Conservation (phyloP, 306 rosid genomes). For the Clitoria ternatea region DNA sequence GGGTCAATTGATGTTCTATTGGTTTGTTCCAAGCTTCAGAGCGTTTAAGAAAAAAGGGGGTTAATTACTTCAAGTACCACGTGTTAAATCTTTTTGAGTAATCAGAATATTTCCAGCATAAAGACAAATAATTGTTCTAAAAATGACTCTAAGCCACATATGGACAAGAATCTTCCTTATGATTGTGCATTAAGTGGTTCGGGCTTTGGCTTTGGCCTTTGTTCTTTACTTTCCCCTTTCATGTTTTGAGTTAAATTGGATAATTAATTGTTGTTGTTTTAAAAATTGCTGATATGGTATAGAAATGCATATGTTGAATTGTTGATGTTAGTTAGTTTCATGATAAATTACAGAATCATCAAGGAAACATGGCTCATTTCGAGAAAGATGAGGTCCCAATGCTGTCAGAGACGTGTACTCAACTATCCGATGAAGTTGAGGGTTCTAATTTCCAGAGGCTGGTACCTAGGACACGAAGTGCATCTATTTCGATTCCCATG, state of each 20-base stretch:
- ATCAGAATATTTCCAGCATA: neutral
- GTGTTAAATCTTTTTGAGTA: neutral
- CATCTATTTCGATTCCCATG: constrained; percentile 57
- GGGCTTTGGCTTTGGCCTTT: constrained; percentile 7
- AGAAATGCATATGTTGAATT: neutral
- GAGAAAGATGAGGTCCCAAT: constrained; percentile 65
- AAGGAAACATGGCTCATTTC: constrained; percentile 45
- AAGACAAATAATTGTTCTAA: neutral
- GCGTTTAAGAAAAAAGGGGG: neutral
- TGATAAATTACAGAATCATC: constrained; percentile 20
- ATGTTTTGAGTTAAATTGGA: neutral
- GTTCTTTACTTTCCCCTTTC: neutral
- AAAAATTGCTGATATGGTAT: neutral
- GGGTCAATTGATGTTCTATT: neutral
- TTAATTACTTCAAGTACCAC: neutral
- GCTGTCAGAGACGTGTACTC: constrained; percentile 39
- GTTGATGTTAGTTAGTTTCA: neutral
- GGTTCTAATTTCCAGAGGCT: constrained; percentile 37
- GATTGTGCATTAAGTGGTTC: neutral
- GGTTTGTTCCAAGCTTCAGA: neutral
- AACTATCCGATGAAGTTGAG: constrained; percentile 27
- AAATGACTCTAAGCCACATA: neutral
- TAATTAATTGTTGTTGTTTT: constrained; percentile 11
- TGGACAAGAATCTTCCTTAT: neutral
- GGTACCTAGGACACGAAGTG: constrained; percentile 48